Evolutionary conservation across 306 rosid species (phyloP).

Genomic region (Mimosa bimucronata): DNA sequence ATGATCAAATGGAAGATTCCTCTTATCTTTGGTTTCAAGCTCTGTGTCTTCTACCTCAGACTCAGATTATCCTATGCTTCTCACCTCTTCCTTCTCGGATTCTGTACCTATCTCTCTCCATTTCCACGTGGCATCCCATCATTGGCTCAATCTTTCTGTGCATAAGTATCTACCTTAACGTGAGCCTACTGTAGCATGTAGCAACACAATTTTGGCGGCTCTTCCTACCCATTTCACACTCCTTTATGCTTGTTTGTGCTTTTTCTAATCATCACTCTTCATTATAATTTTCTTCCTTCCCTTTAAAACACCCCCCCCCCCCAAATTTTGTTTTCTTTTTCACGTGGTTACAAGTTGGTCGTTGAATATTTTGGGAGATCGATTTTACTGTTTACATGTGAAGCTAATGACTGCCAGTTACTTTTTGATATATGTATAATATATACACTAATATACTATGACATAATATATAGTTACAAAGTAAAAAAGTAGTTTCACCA

Average conservation of each 20-base stretch:
- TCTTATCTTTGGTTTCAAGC: slow-evolving; percentile 58
- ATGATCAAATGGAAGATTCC: slow-evolving; percentile 51
- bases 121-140: slow-evolving; percentile 49
- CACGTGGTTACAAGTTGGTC: not conserved
- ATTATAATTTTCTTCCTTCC: too few relatives aligned
- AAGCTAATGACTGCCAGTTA: not conserved
- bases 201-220: slow-evolving; percentile 68
- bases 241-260: not conserved
- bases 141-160: slow-evolving; percentile 32
- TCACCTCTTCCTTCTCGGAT: slow-evolving; percentile 64
- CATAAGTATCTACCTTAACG: slow-evolving; percentile 45
- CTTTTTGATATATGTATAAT: not conserved
- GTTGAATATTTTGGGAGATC: not conserved
- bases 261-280: not conserved
- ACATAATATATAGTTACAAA: not conserved
- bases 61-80: slow-evolving; percentile 81
- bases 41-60: slow-evolving; percentile 20
- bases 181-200: slow-evolving; percentile 42
- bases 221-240: slow-evolving; percentile 57
- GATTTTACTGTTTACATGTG: not conserved
- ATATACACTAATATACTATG: too few relatives aligned
- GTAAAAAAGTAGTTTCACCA: not conserved
- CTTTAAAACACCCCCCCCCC: not conserved
- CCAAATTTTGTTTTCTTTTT: not conserved
- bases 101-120: slow-evolving; percentile 16